Evolutionary conservation across 2,329 filamentous ascomycete species (phyloP), one percentile per base, ranked within the genome.

Genomic region (Cadophora luteo-olivacea): DNA sequence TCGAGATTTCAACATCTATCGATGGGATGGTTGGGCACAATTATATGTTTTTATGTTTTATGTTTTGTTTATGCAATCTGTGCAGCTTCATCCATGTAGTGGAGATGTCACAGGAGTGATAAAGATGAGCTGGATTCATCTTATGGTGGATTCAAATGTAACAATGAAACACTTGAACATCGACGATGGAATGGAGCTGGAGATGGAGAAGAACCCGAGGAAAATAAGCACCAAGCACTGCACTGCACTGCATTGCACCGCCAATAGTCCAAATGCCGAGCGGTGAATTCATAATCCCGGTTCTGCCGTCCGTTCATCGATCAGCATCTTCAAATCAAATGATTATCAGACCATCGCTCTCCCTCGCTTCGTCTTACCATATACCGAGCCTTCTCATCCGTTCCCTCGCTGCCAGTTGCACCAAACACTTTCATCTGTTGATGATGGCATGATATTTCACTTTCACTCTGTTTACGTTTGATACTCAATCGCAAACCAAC

Each of bases 141-240:
- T 49, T 22, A 49, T 49, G 45, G 19, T 22, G 45, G 45, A 49
- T 16, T 14, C 19, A 38, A 24, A n/a, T 38, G 55, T 24, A 22
- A 41, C 5, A 58, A 58, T 58, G 55, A 58, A 58, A 32, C 32
- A 7, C 19, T 38, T 58, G n/a, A 24, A 33, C 54, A 57, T 57
- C 32, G 32, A 49, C 45, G 45, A 49, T 22, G 45, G 12, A 2
- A 38, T 38, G 36, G 36, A 38, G 36, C 7, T 38, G 41, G 12
- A 48, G 11, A 48, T 55, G 14, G 25, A 55, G 25, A 36, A 19
- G 14, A 8, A 55, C 7, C 52, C 52, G 52, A n/a, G 14, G 16
- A 36, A n/a, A n/a, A 36, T 57, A 57, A 36, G 29, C 29, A 29
- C 29, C 29, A 11, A 32, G 22, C 25, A 55, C 6, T n/a, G 12